phyloP scores from a whole-genome alignment of 2,329 filamentous ascomycete species.

The Helotiales sp. region DNA sequence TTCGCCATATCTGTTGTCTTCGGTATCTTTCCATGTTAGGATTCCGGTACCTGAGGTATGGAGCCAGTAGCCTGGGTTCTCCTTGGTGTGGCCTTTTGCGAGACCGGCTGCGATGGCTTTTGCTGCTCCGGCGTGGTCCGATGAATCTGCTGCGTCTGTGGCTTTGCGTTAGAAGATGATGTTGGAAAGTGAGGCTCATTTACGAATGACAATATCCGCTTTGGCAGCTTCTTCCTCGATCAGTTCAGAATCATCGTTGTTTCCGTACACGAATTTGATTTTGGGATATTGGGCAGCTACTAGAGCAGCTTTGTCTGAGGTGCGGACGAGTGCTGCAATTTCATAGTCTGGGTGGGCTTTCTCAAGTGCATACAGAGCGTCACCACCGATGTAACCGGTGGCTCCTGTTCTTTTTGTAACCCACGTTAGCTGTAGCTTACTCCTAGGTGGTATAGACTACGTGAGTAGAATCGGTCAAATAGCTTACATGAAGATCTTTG shows the following conservation, averaged over 20 bases:
- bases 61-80: slow-evolving; percentile 48
- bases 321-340: slow-evolving; percentile 49
- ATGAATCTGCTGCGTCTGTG: slow-evolving; percentile 41
- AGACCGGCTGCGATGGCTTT: slow-evolving; percentile 47
- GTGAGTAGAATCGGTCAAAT: neutral
- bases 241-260: slow-evolving; percentile 44
- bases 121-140: slow-evolving; percentile 45
- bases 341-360: slow-evolving; percentile 48
- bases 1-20: slow-evolving; percentile 45
- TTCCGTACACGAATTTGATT: slow-evolving; percentile 51
- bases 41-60: slow-evolving; percentile 58
- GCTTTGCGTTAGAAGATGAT: neutral
- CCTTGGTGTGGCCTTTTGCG: slow-evolving; percentile 44
- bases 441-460: too few species aligned
- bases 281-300: slow-evolving; percentile 47
- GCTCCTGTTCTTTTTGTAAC: slow-evolving; percentile 29
- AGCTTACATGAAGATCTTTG: slow-evolving; percentile 31
- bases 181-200: neutral
- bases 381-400: slow-evolving; percentile 46
- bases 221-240: slow-evolving; percentile 45
- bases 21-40: slow-evolving; percentile 50
- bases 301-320: slow-evolving; percentile 47
- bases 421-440: neutral
- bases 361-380: slow-evolving; percentile 44
- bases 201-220: slow-evolving; percentile 50